Base-by-base conservation (phyloP, 768 basidiomycete genomes). In the Boletellus ananas region DNA sequence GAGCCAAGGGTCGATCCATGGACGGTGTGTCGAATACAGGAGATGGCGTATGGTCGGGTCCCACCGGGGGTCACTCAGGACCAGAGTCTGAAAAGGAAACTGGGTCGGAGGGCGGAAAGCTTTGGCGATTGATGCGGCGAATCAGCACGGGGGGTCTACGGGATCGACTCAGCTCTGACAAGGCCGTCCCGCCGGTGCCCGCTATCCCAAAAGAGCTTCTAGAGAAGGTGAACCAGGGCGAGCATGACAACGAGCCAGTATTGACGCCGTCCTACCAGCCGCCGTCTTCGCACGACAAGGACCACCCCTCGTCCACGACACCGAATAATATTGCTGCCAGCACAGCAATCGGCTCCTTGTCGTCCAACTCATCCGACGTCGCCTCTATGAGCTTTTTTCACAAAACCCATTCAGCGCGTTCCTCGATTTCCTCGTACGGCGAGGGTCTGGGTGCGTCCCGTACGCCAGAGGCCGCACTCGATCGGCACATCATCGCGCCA, bases 51-150 rank as follows among this genome's bases (percentile, higher is more conserved):
- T 49, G 45, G 57, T 35, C 57, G 18, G 52, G 59, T 42, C 58
- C 57, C 2, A 16, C 36, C n/a, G 34, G 31, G 2, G 50, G 39
- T 42, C 56, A 42, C 47, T 49, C 35, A 48, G 55, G 23, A 3
- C 56, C 60, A 17, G 48, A 34, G n/a, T 46, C 58, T 38, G 62
- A 58, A 8, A 56, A 54, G n/a, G 46, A 16, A 18, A 3, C 29
- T 11, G 54, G 33, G 13, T 40, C 41, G 6, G 70, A 74, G 6
- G 70, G 74, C 7, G 72, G 71, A 43, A 80, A 73, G 57, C 64
- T 87, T 2, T 87, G 84, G 84, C 83, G 75, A 64, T 61, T 89
- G 44, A 75, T 88, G 74, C 87, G 85, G 64, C 75, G 83, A 35
- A 79, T 89, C 52, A 86, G 84, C 52, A 76, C 79, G 0, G 80